phyloP scores from a whole-genome alignment of 129 eudicot species.

The carrot (Daucus carota) region DH1_v3.0 NC_030385.2:18112001-18112500 shows the following conservation, averaged over 20 bases:
- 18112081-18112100: not conserved
- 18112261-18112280: constrained; percentile 21
- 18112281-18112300: constrained; percentile 18
- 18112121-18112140: not conserved
- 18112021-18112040: not conserved
- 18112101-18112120: not conserved
- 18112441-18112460: constrained; percentile 7
- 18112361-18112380: not conserved
- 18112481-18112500: constrained; percentile 11
- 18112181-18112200: not conserved
- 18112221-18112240: constrained; percentile 26
- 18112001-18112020: not conserved
- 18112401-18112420: not conserved
- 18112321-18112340: constrained; percentile 6
- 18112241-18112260: constrained; percentile 19
- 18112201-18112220: constrained; percentile 44
- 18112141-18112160: not conserved
- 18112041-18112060: not conserved
- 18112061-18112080: not conserved
- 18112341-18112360: not conserved
- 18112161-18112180: not conserved
- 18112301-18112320: constrained; percentile 42
- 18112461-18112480: constrained; percentile 7
- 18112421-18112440: constrained; percentile 14
- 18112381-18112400: not conserved